Conservation (phyloP, 1,284 basidiomycete species). For the Cystobasidium sp. region DNA sequence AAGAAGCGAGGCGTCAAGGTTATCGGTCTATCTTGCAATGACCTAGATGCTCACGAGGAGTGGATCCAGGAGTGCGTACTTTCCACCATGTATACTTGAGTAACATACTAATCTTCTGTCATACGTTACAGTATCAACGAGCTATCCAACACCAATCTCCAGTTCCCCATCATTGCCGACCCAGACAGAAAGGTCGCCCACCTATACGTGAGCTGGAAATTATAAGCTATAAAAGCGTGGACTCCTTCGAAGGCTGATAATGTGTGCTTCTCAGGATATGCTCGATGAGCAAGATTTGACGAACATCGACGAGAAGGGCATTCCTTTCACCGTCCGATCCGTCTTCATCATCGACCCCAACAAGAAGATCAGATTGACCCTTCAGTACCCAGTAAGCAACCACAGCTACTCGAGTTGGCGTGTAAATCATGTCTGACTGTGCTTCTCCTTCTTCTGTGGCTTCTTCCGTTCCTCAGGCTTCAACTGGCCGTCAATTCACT, state of each 20-base stretch:
- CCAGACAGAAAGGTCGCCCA: slow-evolving; percentile 81
- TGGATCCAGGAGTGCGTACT: slow-evolving; percentile 77
- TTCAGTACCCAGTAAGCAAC: slow-evolving; percentile 77
- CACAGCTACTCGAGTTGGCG: no score
- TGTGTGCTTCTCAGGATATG: slow-evolving; percentile 71
- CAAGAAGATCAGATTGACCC: slow-evolving; percentile 83
- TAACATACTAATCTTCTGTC: not conserved
- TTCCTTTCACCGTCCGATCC: slow-evolving; percentile 78
- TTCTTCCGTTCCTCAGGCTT: slow-evolving; percentile 53
- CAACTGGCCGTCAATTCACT: slow-evolving; percentile 65
- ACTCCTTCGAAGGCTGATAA: slow-evolving; percentile 10
- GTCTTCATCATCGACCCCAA: slow-evolving; percentile 93
- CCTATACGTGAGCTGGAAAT: slow-evolving; percentile 53
- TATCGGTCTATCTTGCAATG: slow-evolving; percentile 92
- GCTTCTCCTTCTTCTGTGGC: slow-evolving; percentile 65
- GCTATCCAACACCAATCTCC: slow-evolving; percentile 69
- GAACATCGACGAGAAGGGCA: slow-evolving; percentile 82
- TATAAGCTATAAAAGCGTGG: no score
- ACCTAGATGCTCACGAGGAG: slow-evolving; percentile 75
- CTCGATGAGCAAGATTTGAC: slow-evolving; percentile 92
- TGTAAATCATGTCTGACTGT: not conserved
- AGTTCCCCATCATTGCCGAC: slow-evolving; percentile 97
- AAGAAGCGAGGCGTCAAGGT: slow-evolving; percentile 85
- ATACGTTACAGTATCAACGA: slow-evolving; percentile 63
- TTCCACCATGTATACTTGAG: not conserved